phyloP scores from a whole-genome alignment of 106 monocot species.

The Agapanthus africanus region DNA sequence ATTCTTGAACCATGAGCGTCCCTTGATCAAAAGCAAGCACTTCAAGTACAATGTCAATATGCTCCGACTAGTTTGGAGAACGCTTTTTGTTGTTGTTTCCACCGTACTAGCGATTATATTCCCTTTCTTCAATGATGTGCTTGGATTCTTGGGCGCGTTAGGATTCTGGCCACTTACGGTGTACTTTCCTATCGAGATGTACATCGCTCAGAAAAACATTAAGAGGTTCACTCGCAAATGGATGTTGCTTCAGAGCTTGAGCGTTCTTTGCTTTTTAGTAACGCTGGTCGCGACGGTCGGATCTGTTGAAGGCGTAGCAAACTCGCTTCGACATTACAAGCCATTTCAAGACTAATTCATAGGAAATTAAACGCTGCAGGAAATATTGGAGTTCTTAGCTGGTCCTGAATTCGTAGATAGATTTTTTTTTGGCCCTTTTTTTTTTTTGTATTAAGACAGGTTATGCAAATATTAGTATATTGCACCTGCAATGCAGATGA shows the following conservation, averaged over 20 bases:
- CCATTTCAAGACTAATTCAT: slow-evolving; percentile 32
- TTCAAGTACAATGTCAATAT: slow-evolving; percentile 14
- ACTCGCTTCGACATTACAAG: slow-evolving; percentile 9
- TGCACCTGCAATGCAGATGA: too few relatives aligned
- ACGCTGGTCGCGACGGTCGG: slow-evolving; percentile 27
- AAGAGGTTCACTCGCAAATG: slow-evolving; percentile 12
- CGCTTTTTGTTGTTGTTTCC: slow-evolving; percentile 13
- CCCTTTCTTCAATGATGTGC: slow-evolving; percentile 38
- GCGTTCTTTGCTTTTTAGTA: slow-evolving; percentile 27
- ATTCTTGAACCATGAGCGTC: background rate
- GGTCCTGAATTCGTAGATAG: too few relatives aligned
- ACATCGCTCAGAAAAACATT: slow-evolving; percentile 22
- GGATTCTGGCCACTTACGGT: slow-evolving; percentile 41
- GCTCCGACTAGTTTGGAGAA: slow-evolving; percentile 29
- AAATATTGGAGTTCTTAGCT: too few relatives aligned
- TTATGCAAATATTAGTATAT: too few relatives aligned
- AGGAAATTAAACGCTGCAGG: too few relatives aligned
- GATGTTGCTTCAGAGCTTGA: slow-evolving; percentile 17
- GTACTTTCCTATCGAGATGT: slow-evolving; percentile 32
- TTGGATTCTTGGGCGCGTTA: slow-evolving; percentile 25
- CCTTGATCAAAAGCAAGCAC: background rate
- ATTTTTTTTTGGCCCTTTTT: too few relatives aligned
- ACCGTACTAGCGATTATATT: slow-evolving; percentile 29
- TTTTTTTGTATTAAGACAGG: too few relatives aligned
- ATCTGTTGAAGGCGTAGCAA: slow-evolving; percentile 22